Percentiles rank a stretch among this genome's conserved stretches.
phyloP scores from a whole-genome alignment of 2,329 filamentous ascomycete species.

The Penicillium polonicum region DNA sequence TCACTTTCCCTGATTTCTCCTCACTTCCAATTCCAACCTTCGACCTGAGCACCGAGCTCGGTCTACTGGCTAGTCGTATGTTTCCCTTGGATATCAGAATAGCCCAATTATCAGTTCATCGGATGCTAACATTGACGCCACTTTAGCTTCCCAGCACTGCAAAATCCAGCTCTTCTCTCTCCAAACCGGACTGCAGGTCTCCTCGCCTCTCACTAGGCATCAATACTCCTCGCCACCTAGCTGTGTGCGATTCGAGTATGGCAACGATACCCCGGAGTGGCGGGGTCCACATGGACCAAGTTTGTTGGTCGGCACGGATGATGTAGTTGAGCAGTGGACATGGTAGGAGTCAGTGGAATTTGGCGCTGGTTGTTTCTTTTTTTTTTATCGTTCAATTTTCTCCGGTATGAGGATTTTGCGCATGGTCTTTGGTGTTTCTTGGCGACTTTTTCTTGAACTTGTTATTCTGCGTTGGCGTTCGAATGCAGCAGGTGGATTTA shows the following conservation, averaged over 20 bases:
- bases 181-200: constrained; percentile 34
- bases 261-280: constrained; percentile 17
- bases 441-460: neutral
- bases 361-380: too few relatives aligned
- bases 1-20: constrained; percentile 36
- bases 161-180: constrained; percentile 42
- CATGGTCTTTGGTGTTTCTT: neutral
- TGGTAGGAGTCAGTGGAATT: constrained; percentile 26
- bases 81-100: neutral
- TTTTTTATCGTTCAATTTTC: neutral
- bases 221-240: constrained; percentile 28
- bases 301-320: constrained; percentile 35
- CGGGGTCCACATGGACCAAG: constrained; percentile 34
- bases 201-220: constrained; percentile 28
- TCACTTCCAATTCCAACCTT: constrained; percentile 32
- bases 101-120: neutral
- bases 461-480: neutral
- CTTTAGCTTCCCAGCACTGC: constrained; percentile 33
- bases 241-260: constrained; percentile 37
- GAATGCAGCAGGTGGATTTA: neutral
- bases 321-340: constrained; percentile 40
- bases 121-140: neutral
- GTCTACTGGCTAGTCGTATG: constrained; percentile 40
- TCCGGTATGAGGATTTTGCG: neutral
- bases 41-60: constrained; percentile 39